Base-by-base conservation (phyloP, 2,329 filamentous ascomycete genomes). In the Fusarium equiseti region DNA sequence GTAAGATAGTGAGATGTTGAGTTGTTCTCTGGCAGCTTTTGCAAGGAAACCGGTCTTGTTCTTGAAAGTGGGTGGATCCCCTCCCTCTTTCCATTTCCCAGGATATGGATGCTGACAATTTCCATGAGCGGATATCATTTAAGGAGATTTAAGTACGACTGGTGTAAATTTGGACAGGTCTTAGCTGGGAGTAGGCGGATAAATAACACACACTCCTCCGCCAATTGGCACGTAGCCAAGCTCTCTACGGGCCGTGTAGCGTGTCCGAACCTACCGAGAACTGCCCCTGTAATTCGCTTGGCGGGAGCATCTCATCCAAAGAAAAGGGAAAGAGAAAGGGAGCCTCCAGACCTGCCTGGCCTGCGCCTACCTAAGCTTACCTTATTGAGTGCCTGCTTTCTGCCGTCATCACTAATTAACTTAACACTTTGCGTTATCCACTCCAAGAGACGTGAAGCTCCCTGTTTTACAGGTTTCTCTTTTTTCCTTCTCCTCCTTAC, bases 221-320 rank as follows among this genome's bases (percentile, higher is more conserved):
- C 16, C 24, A 44, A 63, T 68, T 54, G 10, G 20, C 70, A 73
- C 70, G 12, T n/a, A 20, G 48, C 46, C 60, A 38, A 73, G 68
- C 54, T 59, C 62, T 24, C 45, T 56, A 59, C 72, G 65, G 70
- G 38, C 72, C 70, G 65, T 59, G 32, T 68, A 74, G 57, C 63
- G 43, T 61, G 67, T 67, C 74, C 72, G 74, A 70, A 48, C 53
- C 60, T 75, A 74, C 74, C 74, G 74, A 73, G 59, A 59, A 60
- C 58, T 59, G 35, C 64, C 68, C 71, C 62, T 66, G 63, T 64
- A 60, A 57, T 58, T 63, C 63, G 46, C 73, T 75, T 73, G 73
- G 73, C 73, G 66, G 64, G 59, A 72, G 64, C 55, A 71, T 71
- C 64, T 67, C 58, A 55, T 66, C 44, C 54, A 57, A 50, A 38